Percentiles rank a stretch among this genome's conserved stretches.
These are phyloP conservation scores for Adansonia grandidieri DNA, from an alignment of 441 rosid genomes.

Conservation along the genomic window DNA sequence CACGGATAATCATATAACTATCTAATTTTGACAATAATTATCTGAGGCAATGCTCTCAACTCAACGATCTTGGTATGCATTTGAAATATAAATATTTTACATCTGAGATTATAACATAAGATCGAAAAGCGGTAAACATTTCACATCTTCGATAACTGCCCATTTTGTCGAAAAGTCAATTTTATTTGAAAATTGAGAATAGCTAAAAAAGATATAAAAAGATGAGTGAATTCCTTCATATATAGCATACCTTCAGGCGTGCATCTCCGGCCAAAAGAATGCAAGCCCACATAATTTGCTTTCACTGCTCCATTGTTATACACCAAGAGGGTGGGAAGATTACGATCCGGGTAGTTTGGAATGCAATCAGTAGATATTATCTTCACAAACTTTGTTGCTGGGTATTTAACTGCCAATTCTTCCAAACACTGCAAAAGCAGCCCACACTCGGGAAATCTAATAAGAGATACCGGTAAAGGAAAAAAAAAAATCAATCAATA, in stretches of 20 bases:
- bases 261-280: slow-evolving; percentile 86
- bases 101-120: not conserved
- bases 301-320: slow-evolving; percentile 90
- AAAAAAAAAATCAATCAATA: not conserved
- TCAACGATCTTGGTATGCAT: not conserved
- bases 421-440: slow-evolving; percentile 78
- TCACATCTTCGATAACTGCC: not conserved
- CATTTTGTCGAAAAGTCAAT: not conserved
- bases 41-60: not conserved
- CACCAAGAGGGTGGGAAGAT: slow-evolving; percentile 90
- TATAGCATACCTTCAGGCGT: slow-evolving; percentile 80
- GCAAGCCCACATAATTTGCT: slow-evolving; percentile 87
- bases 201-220: not conserved
- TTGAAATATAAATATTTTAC: not conserved
- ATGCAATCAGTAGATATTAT: slow-evolving; percentile 98
- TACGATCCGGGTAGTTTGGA: slow-evolving; percentile 88
- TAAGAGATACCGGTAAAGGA: not conserved
- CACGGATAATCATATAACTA: not conserved
- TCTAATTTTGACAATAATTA: not conserved
- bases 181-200: not conserved
- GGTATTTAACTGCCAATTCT: slow-evolving; percentile 78
- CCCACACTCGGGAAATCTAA: slow-evolving; percentile 74
- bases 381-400: slow-evolving; percentile 95
- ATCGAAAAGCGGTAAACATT: not conserved
- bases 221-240: not conserved